Percentiles rank a stretch among this genome's conserved stretches.
Evolutionary conservation across 768 basidiomycete genomes (phyloP).

Genomic region (Hericium alpestre): DNA sequence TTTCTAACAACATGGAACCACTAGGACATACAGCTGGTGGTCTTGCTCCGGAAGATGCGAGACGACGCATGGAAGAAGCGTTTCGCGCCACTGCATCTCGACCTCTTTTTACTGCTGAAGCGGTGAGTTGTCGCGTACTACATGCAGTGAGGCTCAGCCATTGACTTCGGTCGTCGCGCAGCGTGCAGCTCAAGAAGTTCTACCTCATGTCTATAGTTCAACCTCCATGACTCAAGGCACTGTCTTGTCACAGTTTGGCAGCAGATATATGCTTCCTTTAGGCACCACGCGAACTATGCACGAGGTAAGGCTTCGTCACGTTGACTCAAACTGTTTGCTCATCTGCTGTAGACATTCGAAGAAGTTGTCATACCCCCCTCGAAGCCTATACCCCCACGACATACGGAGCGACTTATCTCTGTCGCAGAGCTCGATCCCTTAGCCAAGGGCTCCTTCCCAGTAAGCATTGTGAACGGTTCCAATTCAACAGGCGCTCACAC

Average conservation of each 20-base stretch:
- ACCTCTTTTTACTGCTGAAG: slow-evolving; percentile 49
- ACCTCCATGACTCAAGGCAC: slow-evolving; percentile 46
- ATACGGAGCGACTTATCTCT: slow-evolving; percentile 58
- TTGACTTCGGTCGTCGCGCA: slow-evolving; percentile 16
- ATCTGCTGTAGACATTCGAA: slow-evolving; percentile 56
- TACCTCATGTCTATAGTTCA: slow-evolving; percentile 87
- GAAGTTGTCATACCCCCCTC: slow-evolving; percentile 88
- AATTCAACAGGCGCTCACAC: background rate
- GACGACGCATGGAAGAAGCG: slow-evolving; percentile 49
- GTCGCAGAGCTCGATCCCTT: slow-evolving; percentile 69
- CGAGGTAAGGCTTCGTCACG: slow-evolving; percentile 40
- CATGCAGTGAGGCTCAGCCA: background rate
- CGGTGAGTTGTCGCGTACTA: slow-evolving; percentile 27
- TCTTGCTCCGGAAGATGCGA: slow-evolving; percentile 23
- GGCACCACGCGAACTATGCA: slow-evolving; percentile 62
- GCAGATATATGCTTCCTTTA: slow-evolving; percentile 69
- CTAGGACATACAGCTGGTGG: background rate
- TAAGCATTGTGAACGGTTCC: slow-evolving; percentile 23
- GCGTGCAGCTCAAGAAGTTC: slow-evolving; percentile 46
- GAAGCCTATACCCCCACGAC: slow-evolving; percentile 59
- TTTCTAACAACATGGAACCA: no score
- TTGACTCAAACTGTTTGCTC: background rate
- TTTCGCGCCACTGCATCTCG: slow-evolving; percentile 53
- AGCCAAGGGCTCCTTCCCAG: slow-evolving; percentile 76
- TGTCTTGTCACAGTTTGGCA: slow-evolving; percentile 61